A percentile compares a stretch with the other conserved stretches of the same genome.
phyloP scores from a whole-genome alignment of 2,329 filamentous ascomycete species.

The Cordyceps farinosa region DNA sequence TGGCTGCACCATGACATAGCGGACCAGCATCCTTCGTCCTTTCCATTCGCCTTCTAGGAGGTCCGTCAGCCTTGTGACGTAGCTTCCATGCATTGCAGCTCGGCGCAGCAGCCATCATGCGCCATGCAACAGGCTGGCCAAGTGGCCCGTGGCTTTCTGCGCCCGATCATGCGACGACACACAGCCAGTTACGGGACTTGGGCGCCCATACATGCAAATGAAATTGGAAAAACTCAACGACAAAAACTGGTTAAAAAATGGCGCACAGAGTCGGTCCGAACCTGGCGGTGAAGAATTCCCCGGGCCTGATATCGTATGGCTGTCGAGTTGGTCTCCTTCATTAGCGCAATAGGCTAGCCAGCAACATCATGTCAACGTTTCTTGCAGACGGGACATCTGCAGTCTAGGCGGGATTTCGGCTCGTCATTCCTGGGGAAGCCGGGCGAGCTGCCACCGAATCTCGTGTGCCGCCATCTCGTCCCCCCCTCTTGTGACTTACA shows the following conservation, averaged over 20 bases:
- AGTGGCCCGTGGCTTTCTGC: not conserved
- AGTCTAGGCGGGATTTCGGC: not conserved
- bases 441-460: too few relatives aligned
- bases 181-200: not conserved
- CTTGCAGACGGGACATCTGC: not conserved
- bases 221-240: not conserved
- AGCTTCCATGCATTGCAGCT: not conserved
- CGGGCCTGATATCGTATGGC: not conserved
- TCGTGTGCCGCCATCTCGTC: not conserved
- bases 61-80: conserved; percentile 15
- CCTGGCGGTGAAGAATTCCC: not conserved
- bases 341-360: not conserved
- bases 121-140: not conserved
- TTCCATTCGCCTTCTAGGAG: not conserved
- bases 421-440: not conserved
- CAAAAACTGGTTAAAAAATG: not conserved
- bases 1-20: conserved; percentile 12
- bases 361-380: not conserved
- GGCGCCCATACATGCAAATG: not conserved
- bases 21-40: not conserved
- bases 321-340: not conserved
- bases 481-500: not conserved
- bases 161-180: conserved; percentile 10
- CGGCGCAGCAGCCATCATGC: not conserved
- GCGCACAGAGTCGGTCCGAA: not conserved